A percentile compares a stretch with the other conserved stretches of the same genome.
These are phyloP conservation scores for Verbascum thapsus DNA, from an alignment of 257 asterid species.

Conservation along the genomic window DNA sequence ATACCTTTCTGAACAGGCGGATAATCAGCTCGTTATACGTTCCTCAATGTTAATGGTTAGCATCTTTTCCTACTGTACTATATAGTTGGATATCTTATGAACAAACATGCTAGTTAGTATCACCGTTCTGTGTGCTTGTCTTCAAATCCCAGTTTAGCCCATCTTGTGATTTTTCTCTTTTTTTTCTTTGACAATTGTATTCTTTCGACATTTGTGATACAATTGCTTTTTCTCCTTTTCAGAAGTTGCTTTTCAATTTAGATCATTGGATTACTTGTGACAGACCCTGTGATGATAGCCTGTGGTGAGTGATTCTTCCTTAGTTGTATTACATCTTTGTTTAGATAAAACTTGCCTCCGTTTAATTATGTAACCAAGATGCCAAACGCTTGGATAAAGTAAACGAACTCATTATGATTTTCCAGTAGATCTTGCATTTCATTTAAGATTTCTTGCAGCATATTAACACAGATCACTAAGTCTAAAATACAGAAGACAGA, in stretches of 20 bases:
- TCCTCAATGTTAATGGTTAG: slow-evolving; percentile 79
- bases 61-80: slow-evolving; percentile 30
- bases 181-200: slow-evolving; percentile 9
- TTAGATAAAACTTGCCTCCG: not conserved
- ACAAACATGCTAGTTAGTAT: not conserved
- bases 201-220: slow-evolving; percentile 27
- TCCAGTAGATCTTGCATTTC: no score
- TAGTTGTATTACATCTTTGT: slow-evolving; percentile 13
- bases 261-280: slow-evolving; percentile 76
- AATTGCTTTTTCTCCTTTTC: slow-evolving; percentile 37
- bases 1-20: slow-evolving; percentile 58
- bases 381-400: no score
- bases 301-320: slow-evolving; percentile 68
- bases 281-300: slow-evolving; percentile 62
- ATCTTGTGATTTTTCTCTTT: slow-evolving; percentile 16
- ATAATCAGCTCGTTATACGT: slow-evolving; percentile 37
- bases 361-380: no score
- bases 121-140: slow-evolving; percentile 13
- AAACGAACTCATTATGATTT: no score
- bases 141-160: slow-evolving; percentile 20
- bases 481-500: no score
- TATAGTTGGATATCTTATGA: slow-evolving; percentile 10
- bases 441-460: no score
- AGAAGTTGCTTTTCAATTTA: slow-evolving; percentile 77
- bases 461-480: no score